Base-by-base conservation (phyloP, 192 early-diverging fungal species). In the Coemansia sp. region DNA sequence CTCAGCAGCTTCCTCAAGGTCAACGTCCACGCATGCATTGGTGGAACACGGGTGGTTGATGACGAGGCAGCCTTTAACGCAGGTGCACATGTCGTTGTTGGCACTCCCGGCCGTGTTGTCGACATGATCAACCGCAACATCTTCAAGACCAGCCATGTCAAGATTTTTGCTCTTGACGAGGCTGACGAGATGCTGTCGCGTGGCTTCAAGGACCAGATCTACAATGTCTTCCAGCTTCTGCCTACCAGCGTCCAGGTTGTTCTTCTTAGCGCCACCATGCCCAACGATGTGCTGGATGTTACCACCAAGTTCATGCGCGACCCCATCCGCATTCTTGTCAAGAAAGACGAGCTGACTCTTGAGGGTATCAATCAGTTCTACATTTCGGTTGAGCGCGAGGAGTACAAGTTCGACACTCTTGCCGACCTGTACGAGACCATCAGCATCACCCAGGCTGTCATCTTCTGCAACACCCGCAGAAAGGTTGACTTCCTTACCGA, bases 401-500 rank as follows among this genome's bases (percentile, higher is more conserved):
- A 99, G 61, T 98, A 92, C 96, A 99, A 99, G 87, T 87, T 98
- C 68, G 96, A 98, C 83, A 98, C 98, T 50, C 88, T 99, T 61
- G 95, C 93, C 75, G 97, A 99, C 85, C 84, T 99, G 66, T 99
- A 98, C 88, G 95, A 98, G 75, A 96, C 95, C 54, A 89, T 99
- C 79, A 98, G 91, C 68, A 94, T 98, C 79, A 95, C 96, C 68
- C 96, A 98, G 87, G 96, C 96, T 40, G 95, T 99, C 74, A 98
- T 99, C 76, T 99, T 98, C 90, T 97, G 96, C 88, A 99, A 99
- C 89, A 98, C 96, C 74, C 90, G 95, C 76, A 93, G 95, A 88
- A 99, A 98, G 91, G 96, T 98, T 65, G 97, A 99, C 88, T 98
- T 93, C 91, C 84, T 99, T 68, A 98, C 97, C 64, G 97, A 99